Percentiles rank a stretch among this genome's conserved stretches.
Conservation (phyloP, 257 asterid species). For the Solanum rostratum region DNA sequence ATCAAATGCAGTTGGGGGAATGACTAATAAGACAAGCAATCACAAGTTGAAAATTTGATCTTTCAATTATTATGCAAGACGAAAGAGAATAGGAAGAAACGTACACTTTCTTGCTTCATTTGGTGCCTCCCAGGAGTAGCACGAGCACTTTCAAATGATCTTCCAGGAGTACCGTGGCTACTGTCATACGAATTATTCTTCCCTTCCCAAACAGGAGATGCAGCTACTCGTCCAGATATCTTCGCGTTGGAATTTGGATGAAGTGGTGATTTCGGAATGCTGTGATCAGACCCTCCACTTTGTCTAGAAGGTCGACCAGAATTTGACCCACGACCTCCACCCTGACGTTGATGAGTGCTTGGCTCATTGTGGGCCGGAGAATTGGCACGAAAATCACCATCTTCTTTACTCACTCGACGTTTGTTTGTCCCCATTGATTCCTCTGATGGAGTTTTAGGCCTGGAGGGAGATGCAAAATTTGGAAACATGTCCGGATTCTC, state of each 20-base stretch:
- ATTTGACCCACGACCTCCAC: constrained; percentile 32
- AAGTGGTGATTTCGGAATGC: constrained; percentile 62
- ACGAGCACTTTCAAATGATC: constrained; percentile 12
- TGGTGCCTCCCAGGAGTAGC: constrained; percentile 27
- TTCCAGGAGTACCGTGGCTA: constrained; percentile 28
- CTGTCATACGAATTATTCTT: constrained; percentile 41
- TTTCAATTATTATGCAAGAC: neutral
- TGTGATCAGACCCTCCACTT: constrained; percentile 51
- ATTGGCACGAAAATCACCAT: constrained; percentile 20
- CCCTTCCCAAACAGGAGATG: constrained; percentile 62
- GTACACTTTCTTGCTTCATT: constrained; percentile 40
- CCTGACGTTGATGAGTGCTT: constrained; percentile 10
- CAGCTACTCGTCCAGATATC: constrained; percentile 28
- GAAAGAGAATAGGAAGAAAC: constrained; percentile 6
- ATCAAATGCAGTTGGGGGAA: neutral
- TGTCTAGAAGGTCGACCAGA: constrained; percentile 29
- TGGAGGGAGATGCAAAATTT: constrained; percentile 9
- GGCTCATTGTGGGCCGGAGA: constrained; percentile 37
- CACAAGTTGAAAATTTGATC: neutral
- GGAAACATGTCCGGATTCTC: constrained; percentile 61
- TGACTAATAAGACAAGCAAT: neutral
- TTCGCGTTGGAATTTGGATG: constrained; percentile 52
- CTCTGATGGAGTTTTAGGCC: constrained; percentile 14
- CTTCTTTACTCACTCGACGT: constrained; percentile 31
- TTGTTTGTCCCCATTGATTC: constrained; percentile 23